Base-by-base conservation (phyloP, 768 basidiomycete genomes). In the Mycena belliarum region DNA sequence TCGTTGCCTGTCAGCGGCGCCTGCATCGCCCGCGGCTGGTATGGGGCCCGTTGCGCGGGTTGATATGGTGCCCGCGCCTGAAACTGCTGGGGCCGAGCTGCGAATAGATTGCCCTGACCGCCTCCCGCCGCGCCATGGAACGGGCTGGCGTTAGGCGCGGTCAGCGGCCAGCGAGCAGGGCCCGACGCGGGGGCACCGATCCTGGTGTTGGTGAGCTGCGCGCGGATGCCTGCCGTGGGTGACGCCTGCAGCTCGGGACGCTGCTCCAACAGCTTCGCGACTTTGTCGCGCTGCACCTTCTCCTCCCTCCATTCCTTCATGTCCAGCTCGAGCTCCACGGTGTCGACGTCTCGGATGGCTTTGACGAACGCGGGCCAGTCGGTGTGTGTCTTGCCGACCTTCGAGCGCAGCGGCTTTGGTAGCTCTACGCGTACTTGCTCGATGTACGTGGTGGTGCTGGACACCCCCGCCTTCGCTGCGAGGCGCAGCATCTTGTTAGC, bases 171-270 rank as follows among this genome's bases (percentile, higher is more conserved):
- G 16, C 47, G 47, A 6, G 29, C 29, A 32, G 29, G 29, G 7
- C 6, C 29, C 24, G 48, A 37, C 26, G 45, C 25, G 4, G 52
- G 44, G 25, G 45, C 25, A 4, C 52, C 21, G 44, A 46, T 37
- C 45, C 35, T 45, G 25, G 53, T 8, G 45, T 48, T 55, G 26
- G 53, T 32, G 46, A 55, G 53, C 21, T 55, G 53, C 20, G 35
- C 37, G n/a, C 46, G 37, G 6, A 55, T 55, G 37, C 53, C 54
- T 3, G 47, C 47, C 6, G 54, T 55, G n/a, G 47, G 54, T 5
- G 47, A 55, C 1, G 38, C 28, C n/a, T 46, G 51, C 37, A 12
- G n/a, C 9, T 12, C 44, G 26, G 33, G 15, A 0, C 15, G 24
- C 35, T 11, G 32, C n/a, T 37, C 25, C 29, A 49, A 6, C 46